Base-by-base conservation (phyloP, 1,284 basidiomycete species). In the Ceratobasidium sp. region DNA sequence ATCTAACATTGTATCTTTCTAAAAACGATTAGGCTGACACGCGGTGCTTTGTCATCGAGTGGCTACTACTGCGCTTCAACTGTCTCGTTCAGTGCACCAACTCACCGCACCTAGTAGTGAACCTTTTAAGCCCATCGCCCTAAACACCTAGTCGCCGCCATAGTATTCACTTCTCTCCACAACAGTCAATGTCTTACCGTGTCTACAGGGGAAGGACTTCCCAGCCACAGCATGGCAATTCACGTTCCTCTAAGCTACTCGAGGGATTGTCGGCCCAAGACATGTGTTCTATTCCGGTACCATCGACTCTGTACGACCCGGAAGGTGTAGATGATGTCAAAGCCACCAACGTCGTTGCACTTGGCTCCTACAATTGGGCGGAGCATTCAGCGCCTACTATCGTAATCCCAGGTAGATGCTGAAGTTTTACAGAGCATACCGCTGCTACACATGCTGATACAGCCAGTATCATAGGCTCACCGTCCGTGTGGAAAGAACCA, bases 341-440 rank as follows among this genome's bases (percentile, higher is more conserved):
- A 26, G 49, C 39, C 15, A 75, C 61, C 17, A 56, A 65, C 23
- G 49, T 65, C 8, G 49, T 65, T 13, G 8, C 73, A 42, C 35
- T 75, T 47, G 73, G 73, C 2, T 75, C 73, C 8, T 75, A 75
- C 28, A 65, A 65, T 17, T 75, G 73, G 73, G 61, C 49, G 6
- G 73, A 75, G 15, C 61, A 64, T 35, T 15, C 60, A 31, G 39
- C n/a, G 20, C 73, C 73, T 42, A 65, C 61, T 6, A 64, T 75
- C 3, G 33, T 75, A 6, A 45, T 75, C 35, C 73, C 73, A 45
- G 73, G 73, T 65, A 31, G 23, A 31, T 51, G n/a, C n/a, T n/a
- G n/a, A 35, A 6, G 23, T 37, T 3, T 13, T 35, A 53, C n/a
- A n/a, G n/a, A n/a, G n/a, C n/a, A n/a, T n/a, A n/a, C n/a, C 23